A percentile compares a stretch with the other conserved stretches of the same genome.
These are phyloP conservation scores for Fusarium gaditjirri DNA, from an alignment of 2,329 filamentous ascomycete species.

Conservation along the genomic window DNA sequence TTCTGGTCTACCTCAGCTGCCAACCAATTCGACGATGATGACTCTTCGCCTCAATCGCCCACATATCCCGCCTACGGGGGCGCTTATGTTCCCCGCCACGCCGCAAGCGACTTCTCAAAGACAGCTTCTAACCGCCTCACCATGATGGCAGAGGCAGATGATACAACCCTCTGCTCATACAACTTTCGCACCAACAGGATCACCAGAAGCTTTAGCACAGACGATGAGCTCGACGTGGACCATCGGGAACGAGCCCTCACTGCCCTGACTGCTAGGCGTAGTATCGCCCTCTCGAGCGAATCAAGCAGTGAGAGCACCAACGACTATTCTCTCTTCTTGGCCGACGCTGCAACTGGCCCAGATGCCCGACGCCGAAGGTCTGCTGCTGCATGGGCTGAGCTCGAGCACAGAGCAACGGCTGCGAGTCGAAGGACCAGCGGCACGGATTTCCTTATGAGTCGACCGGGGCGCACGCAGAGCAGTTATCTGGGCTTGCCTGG, in stretches of 20 bases:
- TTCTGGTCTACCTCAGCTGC: conserved; percentile 40
- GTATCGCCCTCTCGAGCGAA: conserved; percentile 12
- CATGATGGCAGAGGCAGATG: conserved; percentile 35
- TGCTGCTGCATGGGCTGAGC: conserved; percentile 33
- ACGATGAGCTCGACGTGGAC: conserved; percentile 25
- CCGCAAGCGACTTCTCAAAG: conserved; percentile 46
- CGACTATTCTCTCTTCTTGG: conserved; percentile 43
- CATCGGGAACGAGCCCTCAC: conserved; percentile 32
- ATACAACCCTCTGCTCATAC: conserved; percentile 40
- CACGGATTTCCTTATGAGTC: conserved; percentile 9
- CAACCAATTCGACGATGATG: conserved; percentile 30
- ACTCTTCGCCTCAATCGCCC: conserved; percentile 6
- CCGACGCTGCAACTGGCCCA: conserved; percentile 21
- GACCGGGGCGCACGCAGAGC: conserved; percentile 20
- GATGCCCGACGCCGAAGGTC: conserved; percentile 18
- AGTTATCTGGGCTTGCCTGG: conserved; percentile 20
- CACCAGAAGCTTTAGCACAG: conserved; percentile 3
- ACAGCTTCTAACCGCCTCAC: conserved; percentile 32
- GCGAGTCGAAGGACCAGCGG: conserved; percentile 16
- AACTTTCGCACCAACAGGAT: conserved; percentile 7
- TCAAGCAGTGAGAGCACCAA: conserved; percentile 10
- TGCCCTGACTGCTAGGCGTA: conserved; percentile 23
- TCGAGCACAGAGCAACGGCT: conserved; percentile 19
- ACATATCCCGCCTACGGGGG: conserved; percentile 13
- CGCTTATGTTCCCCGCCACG: conserved; percentile 47